Conservation (phyloP, 2,329 filamentous ascomycete genomes). For the Dactylonectria estremocensis region DNA sequence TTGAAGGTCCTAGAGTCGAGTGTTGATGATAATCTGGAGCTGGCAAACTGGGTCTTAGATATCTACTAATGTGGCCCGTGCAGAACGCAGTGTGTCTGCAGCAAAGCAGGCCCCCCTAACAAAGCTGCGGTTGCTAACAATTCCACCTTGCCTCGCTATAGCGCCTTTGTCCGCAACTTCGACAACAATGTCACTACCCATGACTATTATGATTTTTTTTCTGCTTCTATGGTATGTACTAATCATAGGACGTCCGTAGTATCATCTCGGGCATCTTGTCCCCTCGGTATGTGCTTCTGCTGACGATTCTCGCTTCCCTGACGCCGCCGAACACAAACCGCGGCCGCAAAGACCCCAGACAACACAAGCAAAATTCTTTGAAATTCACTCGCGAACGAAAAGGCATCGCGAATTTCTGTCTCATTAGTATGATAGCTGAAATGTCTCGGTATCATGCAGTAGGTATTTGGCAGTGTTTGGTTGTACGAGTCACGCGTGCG, state of each 20-base stretch:
- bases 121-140: background rate
- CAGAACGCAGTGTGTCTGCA: conserved; percentile 8
- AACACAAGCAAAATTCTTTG: background rate
- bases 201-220: too few relatives aligned
- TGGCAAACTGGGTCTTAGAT: background rate
- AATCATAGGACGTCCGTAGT: background rate
- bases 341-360: too few relatives aligned
- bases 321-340: background rate
- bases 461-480: background rate
- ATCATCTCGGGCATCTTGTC: background rate
- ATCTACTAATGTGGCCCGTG: background rate
- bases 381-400: background rate
- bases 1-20: background rate
- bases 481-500: background rate
- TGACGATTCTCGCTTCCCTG: background rate
- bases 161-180: background rate
- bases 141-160: background rate
- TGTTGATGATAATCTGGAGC: background rate
- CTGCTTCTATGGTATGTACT: background rate
- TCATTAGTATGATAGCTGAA: background rate
- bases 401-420: background rate
- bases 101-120: background rate
- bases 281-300: background rate
- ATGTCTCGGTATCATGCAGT: background rate
- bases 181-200: background rate